These are phyloP conservation scores for Stachybotrys chartarum DNA, from an alignment of 2,329 filamentous ascomycete species.

Conservation along the genomic window DNA sequence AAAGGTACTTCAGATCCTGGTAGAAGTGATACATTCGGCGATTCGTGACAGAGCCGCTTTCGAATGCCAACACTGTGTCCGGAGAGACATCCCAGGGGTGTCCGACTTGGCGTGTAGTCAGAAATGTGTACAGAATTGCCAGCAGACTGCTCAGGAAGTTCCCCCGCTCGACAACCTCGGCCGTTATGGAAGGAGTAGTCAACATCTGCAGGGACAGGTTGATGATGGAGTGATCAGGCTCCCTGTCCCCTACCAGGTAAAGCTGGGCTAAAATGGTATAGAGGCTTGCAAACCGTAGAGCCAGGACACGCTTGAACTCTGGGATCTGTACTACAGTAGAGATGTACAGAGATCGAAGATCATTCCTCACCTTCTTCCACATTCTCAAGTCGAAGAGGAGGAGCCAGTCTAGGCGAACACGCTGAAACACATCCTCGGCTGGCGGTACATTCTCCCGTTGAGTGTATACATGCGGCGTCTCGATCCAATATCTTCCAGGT, in stretches of 20 bases:
- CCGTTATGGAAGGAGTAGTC: constrained; percentile 92
- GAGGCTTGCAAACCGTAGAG: constrained; percentile 85
- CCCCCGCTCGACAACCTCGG: constrained; percentile 87
- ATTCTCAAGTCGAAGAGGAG: constrained; percentile 90
- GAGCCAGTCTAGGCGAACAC: constrained; percentile 87
- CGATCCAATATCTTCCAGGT: constrained; percentile 78
- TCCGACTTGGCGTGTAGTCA: constrained; percentile 92
- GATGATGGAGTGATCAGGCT: constrained; percentile 97
- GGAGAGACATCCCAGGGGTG: constrained; percentile 86
- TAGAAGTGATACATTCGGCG: constrained; percentile 97
- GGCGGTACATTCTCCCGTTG: constrained; percentile 55
- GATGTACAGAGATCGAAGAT: constrained; percentile 89
- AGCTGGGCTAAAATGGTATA: constrained; percentile 92
- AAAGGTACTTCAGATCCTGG: constrained; percentile 84
- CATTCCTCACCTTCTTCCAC: constrained; percentile 93
- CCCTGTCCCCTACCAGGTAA: constrained; percentile 90
- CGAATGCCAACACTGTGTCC: constrained; percentile 81
- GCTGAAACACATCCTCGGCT: constrained; percentile 82
- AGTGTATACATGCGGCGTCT: constrained; percentile 65
- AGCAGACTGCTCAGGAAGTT: constrained; percentile 95
- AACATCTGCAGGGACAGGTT: constrained; percentile 95
- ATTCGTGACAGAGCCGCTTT: constrained; percentile 91
- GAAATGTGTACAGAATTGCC: constrained; percentile 94
- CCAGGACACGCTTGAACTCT: constrained; percentile 90
- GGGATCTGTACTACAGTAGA: constrained; percentile 93